Evolutionary conservation across 1,284 basidiomycete species (phyloP), one percentile per base, ranked within the genome.

Genomic region (Heterobasidion annosum): DNA sequence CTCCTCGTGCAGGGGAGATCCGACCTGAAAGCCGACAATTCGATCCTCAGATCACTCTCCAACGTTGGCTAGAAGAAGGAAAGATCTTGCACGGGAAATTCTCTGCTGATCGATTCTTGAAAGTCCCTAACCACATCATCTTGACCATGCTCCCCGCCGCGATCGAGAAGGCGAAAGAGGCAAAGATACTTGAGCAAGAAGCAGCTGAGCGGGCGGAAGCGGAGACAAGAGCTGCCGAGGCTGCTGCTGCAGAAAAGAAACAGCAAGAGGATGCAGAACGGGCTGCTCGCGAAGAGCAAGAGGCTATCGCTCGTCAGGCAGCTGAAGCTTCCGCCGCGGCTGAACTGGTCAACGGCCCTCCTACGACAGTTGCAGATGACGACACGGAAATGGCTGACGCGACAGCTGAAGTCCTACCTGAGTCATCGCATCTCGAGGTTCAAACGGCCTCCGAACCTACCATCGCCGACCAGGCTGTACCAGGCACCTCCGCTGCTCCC

Each of bases 51-150:
- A 71, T 87, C 9, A 98, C 96, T 0, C 67, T 85, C n/a, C 87
- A 91, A 63, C 82, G 96, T 48, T 98, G 96, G 95, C 73, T 79
- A 1, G 94, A 98, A 63, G 95, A 97, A 68, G 82, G 82, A 54
- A 89, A 88, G 62, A 85, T 91, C 52, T 74, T 93, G 13, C 84
- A 93, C 56, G 84, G 89, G 37, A 79, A 84, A 61, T 84, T 87
- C 56, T 79, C 85, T 15, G 71, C 75, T 32, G 82, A 88, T 60
- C 77, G 93, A 18, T 74, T 83, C n/a, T 73, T 73, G 15, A 85
- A 83, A 62, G 66, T 95, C 25, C 73, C 75, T 25, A 88, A 88
- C 59, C 87, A 97, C 62, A 74, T 94, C 48, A 72, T 85, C 54
- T 73, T 95, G 51, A 79, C 83, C 6, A 75, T 99, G n/a, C 75